Evolutionary conservation across 805 yeast species (phyloP).

Genomic region (Nakazawaea wyomingensis): DNA sequence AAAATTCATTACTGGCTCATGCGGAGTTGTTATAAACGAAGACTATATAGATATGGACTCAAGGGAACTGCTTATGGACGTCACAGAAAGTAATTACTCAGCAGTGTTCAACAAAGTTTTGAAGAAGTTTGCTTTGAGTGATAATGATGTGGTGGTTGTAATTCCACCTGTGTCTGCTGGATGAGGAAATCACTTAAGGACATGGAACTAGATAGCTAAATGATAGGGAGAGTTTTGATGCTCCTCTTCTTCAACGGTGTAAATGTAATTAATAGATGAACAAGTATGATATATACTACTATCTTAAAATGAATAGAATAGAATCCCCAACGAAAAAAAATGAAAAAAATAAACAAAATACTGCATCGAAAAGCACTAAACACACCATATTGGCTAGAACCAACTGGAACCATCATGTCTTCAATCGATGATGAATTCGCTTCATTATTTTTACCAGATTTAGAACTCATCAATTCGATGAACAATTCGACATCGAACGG

Average conservation of each 20-base stretch:
- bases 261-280: too few relatives aligned
- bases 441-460: constrained; percentile 15
- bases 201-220: too few relatives aligned
- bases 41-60: constrained; percentile 22
- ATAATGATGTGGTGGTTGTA: constrained; percentile 21
- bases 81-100: not conserved
- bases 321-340: too few relatives aligned
- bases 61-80: not conserved
- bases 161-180: constrained; percentile 30
- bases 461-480: constrained; percentile 10
- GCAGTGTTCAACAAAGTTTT: not conserved
- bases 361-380: too few relatives aligned
- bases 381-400: too few relatives aligned
- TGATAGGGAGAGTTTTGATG: too few relatives aligned
- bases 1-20: constrained; percentile 17
- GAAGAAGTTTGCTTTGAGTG: constrained; percentile 8
- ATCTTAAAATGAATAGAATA: too few relatives aligned
- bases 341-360: too few relatives aligned
- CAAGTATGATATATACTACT: too few relatives aligned
- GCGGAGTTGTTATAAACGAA: constrained; percentile 24
- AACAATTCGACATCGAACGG: not conserved
- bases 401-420: constrained; percentile 4
- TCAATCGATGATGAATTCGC: constrained; percentile 17
- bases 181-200: too few relatives aligned
- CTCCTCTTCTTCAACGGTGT: too few relatives aligned